These are phyloP conservation scores for Naganishia liquefaciens DNA, from an alignment of 1,284 basidiomycete species.

Conservation along the genomic window DNA sequence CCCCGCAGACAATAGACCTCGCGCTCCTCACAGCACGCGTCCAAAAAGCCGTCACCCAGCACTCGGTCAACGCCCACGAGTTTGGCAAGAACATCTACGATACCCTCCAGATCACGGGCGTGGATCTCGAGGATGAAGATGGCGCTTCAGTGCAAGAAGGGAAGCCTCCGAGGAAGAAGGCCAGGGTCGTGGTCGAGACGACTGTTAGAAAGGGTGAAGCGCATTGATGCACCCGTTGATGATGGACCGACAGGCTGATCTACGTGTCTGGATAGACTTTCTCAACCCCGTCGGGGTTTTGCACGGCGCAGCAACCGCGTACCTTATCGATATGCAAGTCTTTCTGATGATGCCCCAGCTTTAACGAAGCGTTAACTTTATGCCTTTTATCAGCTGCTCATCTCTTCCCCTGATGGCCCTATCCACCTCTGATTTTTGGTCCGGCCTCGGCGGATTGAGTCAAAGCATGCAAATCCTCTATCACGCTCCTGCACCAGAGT, in stretches of 20 bases:
- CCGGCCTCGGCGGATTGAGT: constrained; percentile 30
- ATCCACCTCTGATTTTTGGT: constrained; percentile 31
- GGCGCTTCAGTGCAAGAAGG: neutral
- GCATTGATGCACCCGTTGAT: neutral
- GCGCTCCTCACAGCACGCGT: constrained; percentile 8
- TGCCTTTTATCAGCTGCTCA: constrained; percentile 32
- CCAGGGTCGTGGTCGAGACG: constrained; percentile 32
- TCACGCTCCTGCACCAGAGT: constrained; percentile 31
- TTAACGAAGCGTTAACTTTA: too few relatives aligned
- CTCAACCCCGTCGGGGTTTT: constrained; percentile 34
- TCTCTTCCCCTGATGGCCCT: constrained; percentile 32
- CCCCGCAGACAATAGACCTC: neutral
- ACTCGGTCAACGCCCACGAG: constrained; percentile 21
- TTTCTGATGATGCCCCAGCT: too few relatives aligned
- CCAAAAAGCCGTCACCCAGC: constrained; percentile 22
- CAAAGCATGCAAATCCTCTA: constrained; percentile 32
- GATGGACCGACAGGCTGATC: neutral
- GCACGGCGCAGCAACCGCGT: constrained; percentile 34
- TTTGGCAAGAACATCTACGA: constrained; percentile 35
- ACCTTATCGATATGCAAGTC: constrained; percentile 33
- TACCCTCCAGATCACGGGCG: constrained; percentile 38
- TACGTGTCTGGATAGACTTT: constrained; percentile 4
- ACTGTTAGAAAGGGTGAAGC: constrained; percentile 28
- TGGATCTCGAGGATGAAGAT: constrained; percentile 31
- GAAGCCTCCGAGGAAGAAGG: constrained; percentile 27